Conservation (phyloP, 2,329 filamentous ascomycete species). For the Curvularia eragrostidis region DNA sequence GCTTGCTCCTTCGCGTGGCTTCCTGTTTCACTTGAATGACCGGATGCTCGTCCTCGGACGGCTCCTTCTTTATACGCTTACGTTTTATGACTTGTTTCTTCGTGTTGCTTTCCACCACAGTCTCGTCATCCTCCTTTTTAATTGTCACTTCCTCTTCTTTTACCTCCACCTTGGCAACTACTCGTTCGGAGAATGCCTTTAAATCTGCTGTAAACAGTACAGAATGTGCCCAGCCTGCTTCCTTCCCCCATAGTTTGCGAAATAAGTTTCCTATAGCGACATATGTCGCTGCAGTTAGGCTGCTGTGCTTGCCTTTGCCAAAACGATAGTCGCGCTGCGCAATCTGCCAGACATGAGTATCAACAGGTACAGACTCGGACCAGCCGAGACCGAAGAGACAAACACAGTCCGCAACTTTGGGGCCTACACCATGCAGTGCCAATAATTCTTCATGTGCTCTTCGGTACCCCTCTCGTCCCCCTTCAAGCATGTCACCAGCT, state of each 20-base stretch:
- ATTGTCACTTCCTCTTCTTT: conserved; percentile 55
- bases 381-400: conserved; percentile 96
- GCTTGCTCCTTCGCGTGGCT: conserved; percentile 10
- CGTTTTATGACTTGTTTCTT: conserved; percentile 38
- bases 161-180: conserved; percentile 58
- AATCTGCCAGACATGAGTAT: conserved; percentile 98
- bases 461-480: conserved; percentile 71
- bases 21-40: conserved; percentile 6
- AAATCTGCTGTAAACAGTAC: conserved; percentile 95
- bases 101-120: conserved; percentile 17
- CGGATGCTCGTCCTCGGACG: background rate
- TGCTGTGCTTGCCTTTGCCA: conserved; percentile 80
- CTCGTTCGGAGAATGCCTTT: conserved; percentile 76
- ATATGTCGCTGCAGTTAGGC: conserved; percentile 86
- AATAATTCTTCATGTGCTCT: conserved; percentile 82
- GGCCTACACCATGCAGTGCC: conserved; percentile 83
- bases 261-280: conserved; percentile 91
- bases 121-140: conserved; percentile 43
- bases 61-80: conserved; percentile 12
- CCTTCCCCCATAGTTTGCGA: conserved; percentile 84
- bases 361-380: conserved; percentile 93
- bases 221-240: conserved; percentile 97
- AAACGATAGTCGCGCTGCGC: conserved; percentile 96
- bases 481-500: conserved; percentile 58
- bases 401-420: conserved; percentile 96